phyloP scores from a whole-genome alignment of 495 filamentous ascomycete genomes.

The Jackrogersella minutella region DNA sequence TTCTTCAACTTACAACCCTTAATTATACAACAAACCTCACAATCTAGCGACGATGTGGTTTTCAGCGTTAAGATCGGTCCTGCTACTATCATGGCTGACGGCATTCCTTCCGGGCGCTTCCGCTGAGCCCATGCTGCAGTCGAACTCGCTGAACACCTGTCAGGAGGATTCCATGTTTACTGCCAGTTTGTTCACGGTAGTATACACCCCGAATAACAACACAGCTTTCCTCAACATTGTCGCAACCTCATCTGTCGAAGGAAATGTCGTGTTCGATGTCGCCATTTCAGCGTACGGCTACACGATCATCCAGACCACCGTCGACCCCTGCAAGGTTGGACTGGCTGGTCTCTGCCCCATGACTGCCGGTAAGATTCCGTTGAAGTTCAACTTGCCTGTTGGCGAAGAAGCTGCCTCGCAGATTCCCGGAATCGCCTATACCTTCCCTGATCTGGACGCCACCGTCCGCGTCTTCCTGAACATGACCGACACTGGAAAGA shows the following conservation, averaged over 20 bases:
- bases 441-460: slow-evolving; percentile 93
- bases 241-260: slow-evolving; percentile 84
- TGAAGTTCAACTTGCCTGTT: slow-evolving; percentile 73
- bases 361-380: slow-evolving; percentile 81
- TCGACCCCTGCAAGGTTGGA: slow-evolving; percentile 79
- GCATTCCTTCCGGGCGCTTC: slow-evolving; percentile 38
- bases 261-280: slow-evolving; percentile 82
- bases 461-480: slow-evolving; percentile 83
- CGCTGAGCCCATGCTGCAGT: slow-evolving; percentile 62
- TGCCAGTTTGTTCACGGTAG: slow-evolving; percentile 82
- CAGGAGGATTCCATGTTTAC: slow-evolving; percentile 81
- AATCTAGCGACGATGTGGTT: slow-evolving; percentile 46
- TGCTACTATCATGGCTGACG: slow-evolving; percentile 48
- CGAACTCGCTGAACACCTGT: slow-evolving; percentile 80
- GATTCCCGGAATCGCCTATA: slow-evolving; percentile 88
- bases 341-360: slow-evolving; percentile 90
- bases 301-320: slow-evolving; percentile 63
- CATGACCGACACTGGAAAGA: slow-evolving; percentile 61
- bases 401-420: slow-evolving; percentile 60
- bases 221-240: slow-evolving; percentile 77
- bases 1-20: not conserved
- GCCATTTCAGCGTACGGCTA: slow-evolving; percentile 84
- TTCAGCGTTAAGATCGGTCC: slow-evolving; percentile 43
- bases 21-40: slow-evolving; percentile 3
- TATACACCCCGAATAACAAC: slow-evolving; percentile 78